These are phyloP conservation scores for Adenanthera pavonina DNA, from an alignment of 306 rosid genomes.

Conservation along the genomic window DNA sequence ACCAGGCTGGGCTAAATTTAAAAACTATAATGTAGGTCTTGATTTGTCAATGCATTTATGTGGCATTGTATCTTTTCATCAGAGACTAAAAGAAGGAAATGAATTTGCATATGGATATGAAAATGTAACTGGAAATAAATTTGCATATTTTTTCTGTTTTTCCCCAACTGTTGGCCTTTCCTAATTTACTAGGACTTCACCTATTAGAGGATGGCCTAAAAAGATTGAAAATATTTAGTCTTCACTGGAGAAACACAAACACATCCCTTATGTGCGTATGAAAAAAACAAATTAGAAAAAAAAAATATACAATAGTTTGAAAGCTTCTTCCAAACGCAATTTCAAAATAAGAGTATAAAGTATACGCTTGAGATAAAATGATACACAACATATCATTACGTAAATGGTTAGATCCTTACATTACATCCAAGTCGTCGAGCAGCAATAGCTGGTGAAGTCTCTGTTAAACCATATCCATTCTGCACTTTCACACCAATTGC, in stretches of 20 bases:
- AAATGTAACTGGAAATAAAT: background rate
- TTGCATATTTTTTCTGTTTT: background rate
- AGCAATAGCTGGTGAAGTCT: slow-evolving; percentile 84
- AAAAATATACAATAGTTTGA: background rate
- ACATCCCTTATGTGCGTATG: background rate
- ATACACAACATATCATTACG: slow-evolving; percentile 14
- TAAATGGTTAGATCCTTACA: slow-evolving; percentile 56
- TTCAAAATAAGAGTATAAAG: slow-evolving; percentile 5
- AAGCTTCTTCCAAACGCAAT: no score
- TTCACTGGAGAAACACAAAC: background rate
- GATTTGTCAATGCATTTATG: background rate
- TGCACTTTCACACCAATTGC: slow-evolving; percentile 85
- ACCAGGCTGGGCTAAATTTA: background rate
- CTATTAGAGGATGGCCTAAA: background rate
- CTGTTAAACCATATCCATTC: slow-evolving; percentile 97
- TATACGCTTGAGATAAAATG: background rate
- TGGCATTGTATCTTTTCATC: background rate
- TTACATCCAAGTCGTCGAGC: slow-evolving; percentile 76
- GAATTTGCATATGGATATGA: background rate
- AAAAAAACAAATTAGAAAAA: background rate
- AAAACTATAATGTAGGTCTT: background rate
- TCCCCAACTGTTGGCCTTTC: background rate
- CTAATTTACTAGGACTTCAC: slow-evolving; percentile 7
- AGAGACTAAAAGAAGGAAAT: slow-evolving; percentile 5
- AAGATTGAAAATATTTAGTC: background rate